Percentiles rank a stretch among this genome's conserved stretches.
phyloP scores from a whole-genome alignment of 1,284 basidiomycete genomes.

The Gomphus bonarii region DNA sequence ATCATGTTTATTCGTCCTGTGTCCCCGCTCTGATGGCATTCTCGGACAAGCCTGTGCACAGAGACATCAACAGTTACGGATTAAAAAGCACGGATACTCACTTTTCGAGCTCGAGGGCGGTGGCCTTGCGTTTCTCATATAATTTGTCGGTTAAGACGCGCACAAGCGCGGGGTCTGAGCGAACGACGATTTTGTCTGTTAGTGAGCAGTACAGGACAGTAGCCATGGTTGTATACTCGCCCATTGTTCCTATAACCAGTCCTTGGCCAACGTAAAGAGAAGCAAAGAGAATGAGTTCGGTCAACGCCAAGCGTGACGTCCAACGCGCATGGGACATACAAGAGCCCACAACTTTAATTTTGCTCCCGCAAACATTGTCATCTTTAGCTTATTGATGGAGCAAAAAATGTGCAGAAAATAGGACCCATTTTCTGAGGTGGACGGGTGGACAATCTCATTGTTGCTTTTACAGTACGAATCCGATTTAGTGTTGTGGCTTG shows the following conservation, averaged over 20 bases:
- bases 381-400: too few relatives aligned
- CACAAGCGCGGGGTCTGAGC: constrained; percentile 17
- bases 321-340: neutral
- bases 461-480: too few relatives aligned
- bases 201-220: neutral
- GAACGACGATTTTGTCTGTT: neutral
- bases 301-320: constrained; percentile 1
- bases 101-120: constrained; percentile 94
- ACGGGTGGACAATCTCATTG: too few relatives aligned
- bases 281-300: neutral
- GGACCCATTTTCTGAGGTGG: too few relatives aligned
- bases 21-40: constrained; percentile 76
- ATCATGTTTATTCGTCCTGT: constrained; percentile 76
- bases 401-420: too few relatives aligned
- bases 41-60: constrained; percentile 64
- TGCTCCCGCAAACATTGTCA: neutral
- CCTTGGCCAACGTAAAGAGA: neutral
- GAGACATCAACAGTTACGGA: neutral
- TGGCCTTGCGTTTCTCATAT: constrained; percentile 93
- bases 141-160: constrained; percentile 73
- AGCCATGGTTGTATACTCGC: neutral
- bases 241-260: neutral
- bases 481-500: too few relatives aligned
- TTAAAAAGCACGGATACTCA: constrained; percentile 24
- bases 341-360: neutral